phyloP scores from a whole-genome alignment of 805 yeast genomes.

The Ogataea wickerhamii region DNA sequence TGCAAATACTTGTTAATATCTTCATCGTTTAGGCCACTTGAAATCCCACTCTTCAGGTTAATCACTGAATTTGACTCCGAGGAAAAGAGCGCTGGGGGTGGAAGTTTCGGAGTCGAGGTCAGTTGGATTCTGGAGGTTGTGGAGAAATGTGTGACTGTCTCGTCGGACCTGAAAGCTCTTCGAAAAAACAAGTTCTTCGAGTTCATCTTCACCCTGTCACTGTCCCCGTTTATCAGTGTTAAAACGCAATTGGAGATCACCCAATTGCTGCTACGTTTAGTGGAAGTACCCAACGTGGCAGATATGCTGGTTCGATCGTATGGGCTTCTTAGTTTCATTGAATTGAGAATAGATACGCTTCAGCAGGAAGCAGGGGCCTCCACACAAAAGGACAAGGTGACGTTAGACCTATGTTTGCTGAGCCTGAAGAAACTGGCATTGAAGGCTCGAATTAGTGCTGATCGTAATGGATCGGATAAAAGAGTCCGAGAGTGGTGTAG shows the following conservation, averaged over 20 bases:
- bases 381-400: constrained; percentile 11
- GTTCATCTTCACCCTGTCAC: constrained; percentile 54
- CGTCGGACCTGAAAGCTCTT: constrained; percentile 51
- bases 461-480: constrained; percentile 39
- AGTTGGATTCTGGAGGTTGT: constrained; percentile 62
- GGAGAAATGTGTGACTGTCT: constrained; percentile 42
- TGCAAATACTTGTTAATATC: constrained; percentile 61
- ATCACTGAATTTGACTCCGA: constrained; percentile 19
- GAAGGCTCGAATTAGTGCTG: constrained; percentile 40
- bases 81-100: constrained; percentile 23
- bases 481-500: constrained; percentile 61
- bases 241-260: constrained; percentile 40
- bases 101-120: constrained; percentile 53
- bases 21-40: constrained; percentile 40
- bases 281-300: constrained; percentile 54
- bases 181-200: constrained; percentile 59
- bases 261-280: constrained; percentile 43
- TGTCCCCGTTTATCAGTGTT: constrained; percentile 46
- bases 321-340: constrained; percentile 42
- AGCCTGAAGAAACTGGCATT: constrained; percentile 45
- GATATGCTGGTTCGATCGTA: constrained; percentile 57
- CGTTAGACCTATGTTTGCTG: constrained; percentile 34
- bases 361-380: constrained; percentile 11
- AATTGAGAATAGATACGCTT: constrained; percentile 20
- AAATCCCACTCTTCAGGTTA: constrained; percentile 43